These are phyloP conservation scores for Kappamyces sp. DNA, from an alignment of 192 early-diverging fungal species.

Conservation along the genomic window DNA sequence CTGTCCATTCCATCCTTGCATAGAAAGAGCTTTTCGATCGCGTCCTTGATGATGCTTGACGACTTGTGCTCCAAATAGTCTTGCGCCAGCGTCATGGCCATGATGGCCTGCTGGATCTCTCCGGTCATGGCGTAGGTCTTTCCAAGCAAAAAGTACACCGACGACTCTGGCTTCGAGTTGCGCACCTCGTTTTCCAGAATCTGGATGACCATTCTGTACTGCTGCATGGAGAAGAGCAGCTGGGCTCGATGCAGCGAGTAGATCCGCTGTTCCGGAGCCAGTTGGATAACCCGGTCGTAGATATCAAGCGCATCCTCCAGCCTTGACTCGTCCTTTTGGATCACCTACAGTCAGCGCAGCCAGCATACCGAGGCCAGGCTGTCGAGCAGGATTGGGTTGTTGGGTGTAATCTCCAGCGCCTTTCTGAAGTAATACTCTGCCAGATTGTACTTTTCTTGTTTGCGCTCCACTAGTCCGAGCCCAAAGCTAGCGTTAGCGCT, in stretches of 20 bases:
- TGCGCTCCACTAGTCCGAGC: conserved; percentile 63
- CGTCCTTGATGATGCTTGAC: conserved; percentile 12
- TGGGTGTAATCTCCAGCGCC: conserved; percentile 66
- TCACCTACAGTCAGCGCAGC: conserved; percentile 5
- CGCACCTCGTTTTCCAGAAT: conserved; percentile 38
- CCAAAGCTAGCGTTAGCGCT: conserved; percentile 56
- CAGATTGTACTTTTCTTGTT: conserved; percentile 64
- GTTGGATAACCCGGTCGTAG: conserved; percentile 54
- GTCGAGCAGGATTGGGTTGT: conserved; percentile 65
- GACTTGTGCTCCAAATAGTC: conserved; percentile 33
- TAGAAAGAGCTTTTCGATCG: background rate
- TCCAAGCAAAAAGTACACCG: conserved; percentile 60
- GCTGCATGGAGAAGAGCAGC: conserved; percentile 47
- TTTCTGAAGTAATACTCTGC: conserved; percentile 68
- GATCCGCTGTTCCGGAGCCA: conserved; percentile 46
- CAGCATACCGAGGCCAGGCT: conserved; percentile 60
- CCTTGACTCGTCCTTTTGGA: conserved; percentile 50
- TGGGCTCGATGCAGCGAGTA: conserved; percentile 67
- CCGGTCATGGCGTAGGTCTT: conserved; percentile 49
- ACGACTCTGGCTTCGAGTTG: conserved; percentile 40
- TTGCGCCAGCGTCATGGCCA: conserved; percentile 57
- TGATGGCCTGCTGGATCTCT: conserved; percentile 42
- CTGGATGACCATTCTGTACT: conserved; percentile 60
- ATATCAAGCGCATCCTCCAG: conserved; percentile 47
- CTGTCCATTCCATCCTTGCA: background rate